Conservation (phyloP, 257 asterid genomes). For the Ehretia macrophylla region DNA sequence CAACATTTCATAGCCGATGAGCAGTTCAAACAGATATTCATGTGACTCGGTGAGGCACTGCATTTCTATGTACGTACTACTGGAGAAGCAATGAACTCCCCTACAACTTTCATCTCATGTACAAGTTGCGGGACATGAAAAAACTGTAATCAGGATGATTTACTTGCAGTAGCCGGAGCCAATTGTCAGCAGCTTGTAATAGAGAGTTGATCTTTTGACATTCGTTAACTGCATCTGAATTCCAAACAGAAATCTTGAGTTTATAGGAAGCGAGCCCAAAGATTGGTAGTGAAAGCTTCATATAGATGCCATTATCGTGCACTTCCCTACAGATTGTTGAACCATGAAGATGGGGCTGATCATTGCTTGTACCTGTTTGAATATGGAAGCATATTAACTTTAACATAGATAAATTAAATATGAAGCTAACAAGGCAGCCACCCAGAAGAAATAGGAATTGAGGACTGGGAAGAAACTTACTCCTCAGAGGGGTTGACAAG, state of each 20-base stretch:
- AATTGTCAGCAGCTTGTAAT: constrained; percentile 58
- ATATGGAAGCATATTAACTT: constrained; percentile 1
- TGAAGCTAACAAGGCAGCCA: not conserved
- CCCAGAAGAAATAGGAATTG: too few relatives aligned
- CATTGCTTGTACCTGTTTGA: constrained; percentile 16
- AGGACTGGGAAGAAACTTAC: constrained; percentile 33
- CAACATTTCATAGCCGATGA: too few relatives aligned
- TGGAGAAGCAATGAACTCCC: too few relatives aligned
- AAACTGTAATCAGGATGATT: constrained; percentile 71
- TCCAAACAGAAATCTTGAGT: constrained; percentile 58
- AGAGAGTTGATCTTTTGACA: constrained; percentile 57
- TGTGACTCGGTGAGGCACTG: too few relatives aligned
- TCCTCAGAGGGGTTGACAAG: constrained; percentile 54
- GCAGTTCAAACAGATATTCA: too few relatives aligned
- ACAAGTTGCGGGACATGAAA: constrained; percentile 49
- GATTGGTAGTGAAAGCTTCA: constrained; percentile 49
- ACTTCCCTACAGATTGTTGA: constrained; percentile 28
- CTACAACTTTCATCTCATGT: constrained; percentile 37
- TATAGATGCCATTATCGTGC: constrained; percentile 25
- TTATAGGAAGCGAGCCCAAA: constrained; percentile 86
- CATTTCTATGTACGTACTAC: too few relatives aligned
- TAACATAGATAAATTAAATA: not conserved
- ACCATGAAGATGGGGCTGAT: constrained; percentile 19
- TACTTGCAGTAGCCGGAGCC: constrained; percentile 70
- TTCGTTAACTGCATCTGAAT: constrained; percentile 39